phyloP scores from a whole-genome alignment of 169 alveolate genomes.

The Cryptosporidium canis region DNA sequence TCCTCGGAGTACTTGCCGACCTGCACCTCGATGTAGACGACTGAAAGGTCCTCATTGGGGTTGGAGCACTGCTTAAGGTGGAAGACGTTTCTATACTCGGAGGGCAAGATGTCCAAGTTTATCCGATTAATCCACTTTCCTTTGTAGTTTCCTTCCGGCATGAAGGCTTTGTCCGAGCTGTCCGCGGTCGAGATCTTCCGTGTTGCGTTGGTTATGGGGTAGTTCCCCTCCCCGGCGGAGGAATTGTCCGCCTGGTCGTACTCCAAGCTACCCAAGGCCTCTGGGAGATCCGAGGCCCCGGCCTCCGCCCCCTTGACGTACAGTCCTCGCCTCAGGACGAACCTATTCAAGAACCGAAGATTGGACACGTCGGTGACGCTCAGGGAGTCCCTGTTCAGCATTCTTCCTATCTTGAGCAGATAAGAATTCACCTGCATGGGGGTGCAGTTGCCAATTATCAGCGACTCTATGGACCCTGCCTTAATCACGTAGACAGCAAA shows the following conservation, averaged over 20 bases:
- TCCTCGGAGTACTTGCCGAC: conserved; percentile 6
- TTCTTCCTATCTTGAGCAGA: background rate
- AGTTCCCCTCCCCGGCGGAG: no score
- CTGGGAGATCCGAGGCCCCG: no score
- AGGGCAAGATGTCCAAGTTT: conserved; percentile 20
- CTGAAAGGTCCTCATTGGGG: conserved; percentile 11
- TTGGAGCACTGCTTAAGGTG: conserved; percentile 21
- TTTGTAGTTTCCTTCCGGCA: conserved; percentile 21
- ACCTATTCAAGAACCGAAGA: background rate
- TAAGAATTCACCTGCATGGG: conserved; percentile 64
- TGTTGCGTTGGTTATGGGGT: background rate
- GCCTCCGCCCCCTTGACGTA: no score
- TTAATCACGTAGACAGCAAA: conserved; percentile 19
- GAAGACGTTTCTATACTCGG: background rate
- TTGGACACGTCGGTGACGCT: background rate
- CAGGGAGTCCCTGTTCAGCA: background rate
- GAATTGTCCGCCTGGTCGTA: no score
- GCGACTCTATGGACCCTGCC: conserved; percentile 1
- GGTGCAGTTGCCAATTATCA: conserved; percentile 50
- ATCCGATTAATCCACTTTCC: conserved; percentile 27
- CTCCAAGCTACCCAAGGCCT: background rate
- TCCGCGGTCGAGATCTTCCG: background rate
- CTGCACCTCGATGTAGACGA: background rate
- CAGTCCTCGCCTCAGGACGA: no score
- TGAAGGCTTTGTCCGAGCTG: background rate